Evolutionary conservation across 768 basidiomycete genomes (phyloP).

Genomic region (Mycena olivaceomarginata): DNA sequence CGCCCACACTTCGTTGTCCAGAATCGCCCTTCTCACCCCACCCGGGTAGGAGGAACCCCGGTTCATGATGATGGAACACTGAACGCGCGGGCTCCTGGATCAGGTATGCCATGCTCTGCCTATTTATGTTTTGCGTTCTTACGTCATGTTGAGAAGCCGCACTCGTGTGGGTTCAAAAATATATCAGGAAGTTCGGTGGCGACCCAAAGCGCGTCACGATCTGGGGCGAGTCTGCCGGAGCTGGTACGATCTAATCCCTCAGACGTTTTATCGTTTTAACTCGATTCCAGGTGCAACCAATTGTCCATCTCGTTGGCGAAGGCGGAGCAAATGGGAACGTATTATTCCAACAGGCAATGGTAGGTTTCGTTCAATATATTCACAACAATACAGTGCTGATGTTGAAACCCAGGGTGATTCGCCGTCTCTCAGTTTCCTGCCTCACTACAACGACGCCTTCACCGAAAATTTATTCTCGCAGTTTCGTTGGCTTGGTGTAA

Average conservation of each 20-base stretch:
- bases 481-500: conserved; percentile 59
- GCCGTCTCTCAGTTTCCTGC: conserved; percentile 61
- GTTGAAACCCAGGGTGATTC: conserved; percentile 54
- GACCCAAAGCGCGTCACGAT: conserved; percentile 59
- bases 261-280: neutral
- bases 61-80: conserved; percentile 54
- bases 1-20: neutral
- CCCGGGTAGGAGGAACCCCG: conserved; percentile 53
- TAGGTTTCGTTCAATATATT: neutral
- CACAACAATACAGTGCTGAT: neutral
- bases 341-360: conserved; percentile 64
- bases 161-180: conserved; percentile 61
- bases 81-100: conserved; percentile 62
- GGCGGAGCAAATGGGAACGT: conserved; percentile 54
- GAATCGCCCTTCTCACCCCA: neutral
- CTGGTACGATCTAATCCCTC: conserved; percentile 45
- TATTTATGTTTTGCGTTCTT: neutral
- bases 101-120: conserved; percentile 25
- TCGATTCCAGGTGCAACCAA: conserved; percentile 47
- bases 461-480: conserved; percentile 58
- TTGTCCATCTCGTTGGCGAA: conserved; percentile 63
- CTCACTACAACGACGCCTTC: conserved; percentile 57
- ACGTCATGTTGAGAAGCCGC: conserved; percentile 52
- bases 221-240: conserved; percentile 66
- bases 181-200: conserved; percentile 61